Evolutionary conservation across 495 filamentous ascomycete species (phyloP).

Genomic region (Talaromyces nanjingensis): DNA sequence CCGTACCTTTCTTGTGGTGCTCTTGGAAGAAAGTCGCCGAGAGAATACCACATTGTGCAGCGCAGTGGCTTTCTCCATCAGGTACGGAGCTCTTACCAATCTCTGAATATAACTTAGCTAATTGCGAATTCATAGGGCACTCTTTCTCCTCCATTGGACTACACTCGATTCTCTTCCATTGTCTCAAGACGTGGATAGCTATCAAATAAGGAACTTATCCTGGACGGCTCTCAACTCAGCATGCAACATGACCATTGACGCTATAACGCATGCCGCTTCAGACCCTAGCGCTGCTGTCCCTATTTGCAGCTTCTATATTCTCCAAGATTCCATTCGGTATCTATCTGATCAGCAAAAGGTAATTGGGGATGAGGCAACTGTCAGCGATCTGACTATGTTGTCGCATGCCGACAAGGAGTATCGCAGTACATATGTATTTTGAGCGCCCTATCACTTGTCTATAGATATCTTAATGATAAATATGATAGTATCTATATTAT

Average conservation of each 20-base stretch:
- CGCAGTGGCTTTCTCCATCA: slow-evolving; percentile 6
- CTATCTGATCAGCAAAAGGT: not conserved
- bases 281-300: not conserved
- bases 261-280: not conserved
- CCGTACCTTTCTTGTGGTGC: not conserved
- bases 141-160: not conserved
- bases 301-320: not conserved
- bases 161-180: not conserved
- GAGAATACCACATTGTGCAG: not conserved
- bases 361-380: not conserved
- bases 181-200: not conserved
- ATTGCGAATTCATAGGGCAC: not conserved
- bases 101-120: not conserved
- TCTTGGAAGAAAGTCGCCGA: slow-evolving; percentile 1
- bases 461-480: not conserved
- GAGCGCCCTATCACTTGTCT: not conserved
- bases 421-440: not conserved
- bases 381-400: not conserved
- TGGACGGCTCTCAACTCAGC: not conserved
- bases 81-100: not conserved
- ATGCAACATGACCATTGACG: not conserved
- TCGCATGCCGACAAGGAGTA: not conserved
- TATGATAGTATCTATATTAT: not conserved
- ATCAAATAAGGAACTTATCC: not conserved
- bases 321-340: not conserved